Percentiles rank a stretch among this genome's conserved stretches.
These are phyloP conservation scores for Colletotrichum lupini DNA, from an alignment of 2,329 filamentous ascomycete species.

Conservation along the genomic window DNA sequence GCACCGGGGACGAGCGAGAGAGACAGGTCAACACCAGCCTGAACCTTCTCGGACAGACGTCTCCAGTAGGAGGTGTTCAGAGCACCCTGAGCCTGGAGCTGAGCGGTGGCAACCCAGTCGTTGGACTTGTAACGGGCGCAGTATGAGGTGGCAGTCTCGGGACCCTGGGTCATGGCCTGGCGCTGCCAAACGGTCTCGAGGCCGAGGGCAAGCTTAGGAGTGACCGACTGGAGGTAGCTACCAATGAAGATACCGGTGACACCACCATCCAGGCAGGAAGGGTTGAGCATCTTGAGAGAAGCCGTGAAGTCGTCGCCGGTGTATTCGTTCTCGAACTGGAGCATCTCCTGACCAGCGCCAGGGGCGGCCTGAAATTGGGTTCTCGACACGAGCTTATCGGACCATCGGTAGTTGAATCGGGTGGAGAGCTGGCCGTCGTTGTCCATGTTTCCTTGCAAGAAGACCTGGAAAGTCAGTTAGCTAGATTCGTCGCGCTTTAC, in stretches of 20 bases:
- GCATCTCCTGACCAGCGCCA: conserved; percentile 82
- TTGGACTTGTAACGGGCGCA: conserved; percentile 89
- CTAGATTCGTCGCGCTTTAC: neutral
- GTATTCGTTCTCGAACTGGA: conserved; percentile 96
- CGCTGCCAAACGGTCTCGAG: conserved; percentile 96
- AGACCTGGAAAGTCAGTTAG: conserved; percentile 70
- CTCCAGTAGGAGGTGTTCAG: conserved; percentile 95
- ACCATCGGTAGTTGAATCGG: conserved; percentile 95
- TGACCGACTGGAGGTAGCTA: conserved; percentile 94
- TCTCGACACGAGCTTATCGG: conserved; percentile 83
- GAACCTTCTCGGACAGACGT: conserved; percentile 90
- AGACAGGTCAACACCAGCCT: conserved; percentile 95
- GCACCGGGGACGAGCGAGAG: conserved; percentile 79
- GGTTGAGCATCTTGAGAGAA: conserved; percentile 93
- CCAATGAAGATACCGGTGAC: conserved; percentile 95
- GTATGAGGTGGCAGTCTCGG: conserved; percentile 93
- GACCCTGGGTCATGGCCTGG: conserved; percentile 82
- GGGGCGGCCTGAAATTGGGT: conserved; percentile 86
- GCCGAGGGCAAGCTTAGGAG: conserved; percentile 85
- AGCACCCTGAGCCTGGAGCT: conserved; percentile 84
- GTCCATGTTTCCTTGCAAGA: conserved; percentile 95
- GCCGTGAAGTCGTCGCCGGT: conserved; percentile 92
- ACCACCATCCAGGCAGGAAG: conserved; percentile 91
- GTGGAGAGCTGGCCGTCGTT: conserved; percentile 89
- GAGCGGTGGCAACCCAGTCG: conserved; percentile 93